These are phyloP conservation scores for Auricularia auricula-judae DNA, from an alignment of 768 basidiomycete species.

Conservation along the genomic window DNA sequence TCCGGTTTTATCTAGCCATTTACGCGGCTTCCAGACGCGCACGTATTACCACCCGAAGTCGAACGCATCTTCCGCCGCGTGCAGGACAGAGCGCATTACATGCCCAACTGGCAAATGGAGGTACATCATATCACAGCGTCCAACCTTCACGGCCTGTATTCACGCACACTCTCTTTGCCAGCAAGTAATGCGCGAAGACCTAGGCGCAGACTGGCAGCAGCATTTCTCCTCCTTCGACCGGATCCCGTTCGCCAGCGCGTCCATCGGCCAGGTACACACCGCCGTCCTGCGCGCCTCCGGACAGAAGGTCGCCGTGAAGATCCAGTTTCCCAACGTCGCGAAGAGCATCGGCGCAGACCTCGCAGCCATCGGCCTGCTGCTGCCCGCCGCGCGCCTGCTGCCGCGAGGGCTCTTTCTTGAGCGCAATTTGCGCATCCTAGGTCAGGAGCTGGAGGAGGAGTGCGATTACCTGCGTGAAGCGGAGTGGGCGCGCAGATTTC, in stretches of 20 bases:
- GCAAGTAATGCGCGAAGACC: constrained; percentile 63
- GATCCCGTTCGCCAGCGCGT: constrained; percentile 88
- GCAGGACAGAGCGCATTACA: constrained; percentile 93
- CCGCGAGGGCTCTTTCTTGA: constrained; percentile 88
- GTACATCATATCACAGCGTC: constrained; percentile 26
- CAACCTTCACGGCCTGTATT: background rate
- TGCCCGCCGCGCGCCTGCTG: constrained; percentile 70
- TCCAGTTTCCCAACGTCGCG: constrained; percentile 91
- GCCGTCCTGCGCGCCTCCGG: constrained; percentile 50
- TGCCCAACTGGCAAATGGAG: constrained; percentile 99
- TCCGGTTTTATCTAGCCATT: background rate
- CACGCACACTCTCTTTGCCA: constrained; percentile 12
- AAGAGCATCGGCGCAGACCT: constrained; percentile 82
- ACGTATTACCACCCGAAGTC: constrained; percentile 75
- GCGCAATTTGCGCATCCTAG: constrained; percentile 58
- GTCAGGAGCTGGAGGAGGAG: constrained; percentile 77
- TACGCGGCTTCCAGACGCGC: constrained; percentile 52
- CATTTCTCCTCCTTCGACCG: constrained; percentile 69
- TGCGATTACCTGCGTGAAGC: constrained; percentile 87
- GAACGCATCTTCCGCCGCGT: constrained; percentile 84
- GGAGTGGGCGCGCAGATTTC: constrained; percentile 50
- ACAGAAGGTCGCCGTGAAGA: constrained; percentile 66
- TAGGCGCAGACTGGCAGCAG: constrained; percentile 65
- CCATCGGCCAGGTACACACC: constrained; percentile 90
- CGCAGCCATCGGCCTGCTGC: constrained; percentile 69